Evolutionary conservation across 345 rosid species (phyloP).

Genomic region (Reutealis trisperma): DNA sequence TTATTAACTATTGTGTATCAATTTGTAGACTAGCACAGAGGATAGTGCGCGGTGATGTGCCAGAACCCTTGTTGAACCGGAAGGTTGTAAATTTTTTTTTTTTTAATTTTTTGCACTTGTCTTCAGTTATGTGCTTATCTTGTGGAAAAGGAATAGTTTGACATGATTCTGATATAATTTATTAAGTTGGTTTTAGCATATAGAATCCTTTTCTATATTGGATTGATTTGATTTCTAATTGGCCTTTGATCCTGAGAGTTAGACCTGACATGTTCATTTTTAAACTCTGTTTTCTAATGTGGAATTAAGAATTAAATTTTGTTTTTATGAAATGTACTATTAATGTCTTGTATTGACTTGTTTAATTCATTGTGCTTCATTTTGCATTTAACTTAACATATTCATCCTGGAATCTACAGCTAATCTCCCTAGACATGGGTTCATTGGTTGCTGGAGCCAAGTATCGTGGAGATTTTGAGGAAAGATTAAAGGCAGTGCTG

Average conservation of each 20-base stretch:
- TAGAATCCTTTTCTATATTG: neutral
- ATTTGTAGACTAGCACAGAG: constrained; percentile 72
- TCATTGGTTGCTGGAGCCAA: constrained; percentile 91
- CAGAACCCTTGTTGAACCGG: constrained; percentile 69
- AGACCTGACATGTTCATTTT: neutral
- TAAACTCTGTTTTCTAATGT: neutral
- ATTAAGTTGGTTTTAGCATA: neutral
- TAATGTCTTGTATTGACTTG: neutral
- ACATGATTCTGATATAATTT: neutral
- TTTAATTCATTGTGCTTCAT: neutral
- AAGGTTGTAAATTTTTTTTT: constrained; percentile 45
- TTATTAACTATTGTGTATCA: neutral
- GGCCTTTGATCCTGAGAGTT: neutral
- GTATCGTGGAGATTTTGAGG: constrained; percentile 82
- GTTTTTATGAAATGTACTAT: neutral
- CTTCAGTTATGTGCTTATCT: neutral
- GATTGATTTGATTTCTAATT: constrained; percentile 1
- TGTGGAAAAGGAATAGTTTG: neutral
- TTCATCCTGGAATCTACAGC: constrained; percentile 35
- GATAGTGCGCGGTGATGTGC: constrained; percentile 89
- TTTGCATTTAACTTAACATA: neutral
- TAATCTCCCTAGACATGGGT: constrained; percentile 89
- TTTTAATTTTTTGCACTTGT: constrained; percentile 7
- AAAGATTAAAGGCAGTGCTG: constrained; percentile 82
- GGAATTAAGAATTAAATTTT: neutral